Conservation (phyloP, 1,139 yeast genomes). For the Candida dubliniensis region DNA sequence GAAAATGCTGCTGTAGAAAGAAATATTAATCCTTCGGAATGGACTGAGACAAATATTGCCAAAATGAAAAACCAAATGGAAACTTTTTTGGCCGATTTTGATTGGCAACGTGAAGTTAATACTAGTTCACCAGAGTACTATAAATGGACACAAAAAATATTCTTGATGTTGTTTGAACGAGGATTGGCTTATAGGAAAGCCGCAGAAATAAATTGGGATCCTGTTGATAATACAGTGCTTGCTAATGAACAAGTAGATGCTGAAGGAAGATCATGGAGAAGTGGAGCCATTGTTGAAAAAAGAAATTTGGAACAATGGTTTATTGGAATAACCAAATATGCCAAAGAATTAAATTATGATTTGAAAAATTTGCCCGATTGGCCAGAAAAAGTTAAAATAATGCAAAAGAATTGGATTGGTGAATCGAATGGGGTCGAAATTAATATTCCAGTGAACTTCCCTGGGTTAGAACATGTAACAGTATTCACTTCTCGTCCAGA, state of each 20-base stretch:
- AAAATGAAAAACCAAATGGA: constrained; percentile 85
- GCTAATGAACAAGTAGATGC: constrained; percentile 97
- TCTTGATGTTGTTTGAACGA: constrained; percentile 65
- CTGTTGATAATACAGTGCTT: constrained; percentile 86
- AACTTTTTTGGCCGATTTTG: constrained; percentile 80
- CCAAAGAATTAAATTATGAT: constrained; percentile 64
- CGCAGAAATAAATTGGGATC: constrained; percentile 97
- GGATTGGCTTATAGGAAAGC: constrained; percentile 83
- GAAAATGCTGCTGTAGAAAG: constrained; percentile 96
- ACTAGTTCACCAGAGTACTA: constrained; percentile 89
- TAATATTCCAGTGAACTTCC: constrained; percentile 33
- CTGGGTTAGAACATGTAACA: constrained; percentile 28
- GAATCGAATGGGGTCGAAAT: constrained; percentile 79
- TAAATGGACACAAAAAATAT: constrained; percentile 88
- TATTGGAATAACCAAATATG: constrained; percentile 80
- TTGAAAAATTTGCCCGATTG: constrained; percentile 61
- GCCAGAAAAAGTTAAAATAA: constrained; percentile 86
- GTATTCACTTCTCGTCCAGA: constrained; percentile 91
- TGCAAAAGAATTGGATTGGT: constrained; percentile 96
- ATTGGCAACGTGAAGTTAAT: constrained; percentile 90
- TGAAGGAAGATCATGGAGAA: constrained; percentile 91
- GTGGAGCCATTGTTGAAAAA: constrained; percentile 92
- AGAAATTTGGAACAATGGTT: constrained; percentile 86
- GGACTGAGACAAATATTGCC: constrained; percentile 78
- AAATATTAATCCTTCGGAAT: constrained; percentile 69